Conservation (phyloP, 768 basidiomycete species). For the Steccherinum ochraceum region DNA sequence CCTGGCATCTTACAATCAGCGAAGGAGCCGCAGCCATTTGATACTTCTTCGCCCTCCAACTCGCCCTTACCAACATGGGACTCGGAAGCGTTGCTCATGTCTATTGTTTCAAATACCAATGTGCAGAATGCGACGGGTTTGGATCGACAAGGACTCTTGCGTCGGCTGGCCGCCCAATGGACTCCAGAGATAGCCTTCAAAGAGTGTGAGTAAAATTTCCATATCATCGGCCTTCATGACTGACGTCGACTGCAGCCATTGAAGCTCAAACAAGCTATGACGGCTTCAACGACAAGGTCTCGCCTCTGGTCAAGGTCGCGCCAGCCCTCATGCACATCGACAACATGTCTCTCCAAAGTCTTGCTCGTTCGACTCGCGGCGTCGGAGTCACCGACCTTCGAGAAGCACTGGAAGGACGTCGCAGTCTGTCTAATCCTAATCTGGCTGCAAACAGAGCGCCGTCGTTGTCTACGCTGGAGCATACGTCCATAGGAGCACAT, state of each 20-base stretch:
- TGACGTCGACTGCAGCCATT: constrained; percentile 34
- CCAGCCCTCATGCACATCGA: constrained; percentile 88
- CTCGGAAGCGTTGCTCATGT: constrained; percentile 43
- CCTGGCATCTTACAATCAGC: constrained; percentile 39
- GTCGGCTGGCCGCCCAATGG: constrained; percentile 58
- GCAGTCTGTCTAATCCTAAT: constrained; percentile 74
- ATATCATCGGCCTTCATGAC: neutral
- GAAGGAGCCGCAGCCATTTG: constrained; percentile 38
- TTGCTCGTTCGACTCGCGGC: constrained; percentile 70
- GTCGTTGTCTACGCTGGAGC: constrained; percentile 74
- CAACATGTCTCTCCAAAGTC: constrained; percentile 81
- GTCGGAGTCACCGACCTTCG: constrained; percentile 86
- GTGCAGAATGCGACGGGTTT: constrained; percentile 63
- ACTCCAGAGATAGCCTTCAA: constrained; percentile 66
- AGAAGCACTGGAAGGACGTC: constrained; percentile 83
- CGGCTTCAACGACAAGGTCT: constrained; percentile 56
- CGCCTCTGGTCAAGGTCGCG: constrained; percentile 74
- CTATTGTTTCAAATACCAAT: constrained; percentile 44
- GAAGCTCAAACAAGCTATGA: constrained; percentile 51
- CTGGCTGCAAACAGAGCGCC: constrained; percentile 54
- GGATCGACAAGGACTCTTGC: constrained; percentile 48
- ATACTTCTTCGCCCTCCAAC: constrained; percentile 20
- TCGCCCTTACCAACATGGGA: constrained; percentile 41
- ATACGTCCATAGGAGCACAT: constrained; percentile 44
- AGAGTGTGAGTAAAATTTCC: constrained; percentile 52